Evolutionary conservation across 371 early-diverging fungal species (phyloP), one percentile per base, ranked within the genome.

Genomic region (Mortierella polycephala): DNA sequence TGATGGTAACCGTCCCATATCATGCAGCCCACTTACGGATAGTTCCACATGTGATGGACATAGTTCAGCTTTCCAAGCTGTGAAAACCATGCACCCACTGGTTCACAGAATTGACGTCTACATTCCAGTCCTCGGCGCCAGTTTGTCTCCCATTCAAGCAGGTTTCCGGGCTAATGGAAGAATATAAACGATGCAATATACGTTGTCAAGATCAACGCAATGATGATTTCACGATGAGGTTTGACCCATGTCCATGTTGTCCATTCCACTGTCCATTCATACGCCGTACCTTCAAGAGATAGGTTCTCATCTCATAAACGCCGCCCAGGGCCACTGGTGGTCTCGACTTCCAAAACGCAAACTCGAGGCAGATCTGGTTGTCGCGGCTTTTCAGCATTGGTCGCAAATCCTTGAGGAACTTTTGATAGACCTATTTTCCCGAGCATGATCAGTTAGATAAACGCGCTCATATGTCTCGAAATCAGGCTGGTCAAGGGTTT

Each of bases 11-110:
- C 30, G 30, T 30, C 4, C 30, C 30, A 30, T 30, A 30, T 30
- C 4, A 30, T 30, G 30, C 56, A 56, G 41, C 37, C 13, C 46
- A 37, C 83, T 81, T 90, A 90, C 73, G 95, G 91, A 70, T 96
- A 95, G 67, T 87, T 91, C 96, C 96, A 97, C 90, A 96, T 94
- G 67, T 96, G 98, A 74, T 97, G 96, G 12, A 97, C 97, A 59
- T 88, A 88, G 83, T 96, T 93, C 57, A 97, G 80, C 39, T 88
- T 83, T 13, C 97, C 97, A 30, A 96, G 85, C 81, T 97, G 97
- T 56, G 92, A 92, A 80, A 96, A 97, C 96, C 97, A 97, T 7
- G 97, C 98, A 18, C 98, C 98, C 58, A 96, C 92, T 13, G 96
- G 96, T 65, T 93, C 92, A 75, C 93, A 93, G 77, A 92, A 93